Conservation (phyloP, 1,139 yeast species). For the Geotrichum histeridarum region DNA sequence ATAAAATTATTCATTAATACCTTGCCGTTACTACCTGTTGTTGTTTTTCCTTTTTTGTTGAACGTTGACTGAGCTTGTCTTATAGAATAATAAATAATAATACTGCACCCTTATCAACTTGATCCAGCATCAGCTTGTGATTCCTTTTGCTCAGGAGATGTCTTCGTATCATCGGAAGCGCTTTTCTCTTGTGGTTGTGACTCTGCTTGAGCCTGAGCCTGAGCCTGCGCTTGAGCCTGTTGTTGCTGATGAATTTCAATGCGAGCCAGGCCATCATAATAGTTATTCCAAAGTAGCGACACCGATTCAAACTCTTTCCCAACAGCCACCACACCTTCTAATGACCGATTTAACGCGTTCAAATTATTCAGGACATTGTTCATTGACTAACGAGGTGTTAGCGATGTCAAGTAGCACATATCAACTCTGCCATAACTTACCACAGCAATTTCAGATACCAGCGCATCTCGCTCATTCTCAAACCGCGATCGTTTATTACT, state of each 20-base stretch:
- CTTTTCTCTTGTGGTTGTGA: neutral
- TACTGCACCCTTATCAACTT: neutral
- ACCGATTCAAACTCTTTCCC: slow-evolving; percentile 53
- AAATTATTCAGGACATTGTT: slow-evolving; percentile 48
- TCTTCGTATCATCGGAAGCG: neutral
- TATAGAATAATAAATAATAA: neutral
- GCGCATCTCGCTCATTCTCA: slow-evolving; percentile 43
- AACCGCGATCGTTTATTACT: slow-evolving; percentile 32
- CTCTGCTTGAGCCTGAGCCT: neutral
- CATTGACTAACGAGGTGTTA: slow-evolving; percentile 36
- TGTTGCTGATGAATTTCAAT: slow-evolving; percentile 12
- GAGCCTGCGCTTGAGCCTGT: slow-evolving; percentile 1
- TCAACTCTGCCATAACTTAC: slow-evolving; percentile 22
- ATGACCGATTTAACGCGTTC: slow-evolving; percentile 47
- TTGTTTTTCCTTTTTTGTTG: neutral
- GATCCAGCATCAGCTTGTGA: neutral
- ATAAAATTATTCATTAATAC: neutral
- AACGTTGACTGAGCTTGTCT: neutral
- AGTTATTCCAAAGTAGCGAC: slow-evolving; percentile 47
- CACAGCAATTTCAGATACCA: slow-evolving; percentile 41
- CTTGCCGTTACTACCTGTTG: neutral
- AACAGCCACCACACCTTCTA: slow-evolving; percentile 49
- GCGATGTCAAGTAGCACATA: neutral
- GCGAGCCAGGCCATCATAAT: slow-evolving; percentile 40
- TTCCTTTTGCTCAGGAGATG: neutral